phyloP scores from a whole-genome alignment of 768 basidiomycete species.

The Pleurotus cornucopiae region DNA sequence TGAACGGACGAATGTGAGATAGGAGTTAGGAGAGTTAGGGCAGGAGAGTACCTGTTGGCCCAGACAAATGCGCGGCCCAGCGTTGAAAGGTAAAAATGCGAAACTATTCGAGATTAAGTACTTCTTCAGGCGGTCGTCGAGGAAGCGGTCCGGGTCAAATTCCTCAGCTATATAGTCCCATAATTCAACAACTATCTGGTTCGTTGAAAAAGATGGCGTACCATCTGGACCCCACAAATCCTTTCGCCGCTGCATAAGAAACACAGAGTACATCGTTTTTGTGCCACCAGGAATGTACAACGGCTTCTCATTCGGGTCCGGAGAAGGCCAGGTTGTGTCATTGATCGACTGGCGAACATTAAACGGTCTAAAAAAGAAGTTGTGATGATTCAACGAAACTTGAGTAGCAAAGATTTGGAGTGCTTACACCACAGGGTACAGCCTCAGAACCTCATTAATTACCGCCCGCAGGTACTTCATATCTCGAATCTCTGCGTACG shows the following conservation, averaged over 20 bases:
- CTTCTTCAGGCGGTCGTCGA: conserved; percentile 58
- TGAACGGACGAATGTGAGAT: background rate
- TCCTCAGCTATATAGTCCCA: conserved; percentile 40
- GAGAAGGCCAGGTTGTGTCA: conserved; percentile 27
- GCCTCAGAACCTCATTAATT: conserved; percentile 2
- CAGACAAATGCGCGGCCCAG: conserved; percentile 54
- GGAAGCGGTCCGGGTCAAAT: conserved; percentile 71
- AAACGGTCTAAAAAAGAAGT: conserved; percentile 25
- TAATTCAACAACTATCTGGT: too few relatives aligned
- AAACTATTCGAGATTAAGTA: conserved; percentile 62
- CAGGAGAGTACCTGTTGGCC: conserved; percentile 46
- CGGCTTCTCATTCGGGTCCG: conserved; percentile 24
- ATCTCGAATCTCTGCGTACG: conserved; percentile 25
- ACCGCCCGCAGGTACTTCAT: conserved; percentile 7
- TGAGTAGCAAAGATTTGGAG: background rate
- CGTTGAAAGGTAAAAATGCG: conserved; percentile 69
- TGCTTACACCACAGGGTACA: conserved; percentile 39
- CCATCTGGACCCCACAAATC: conserved; percentile 49
- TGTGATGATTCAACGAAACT: background rate
- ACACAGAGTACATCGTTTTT: conserved; percentile 27
- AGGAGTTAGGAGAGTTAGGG: too few relatives aligned
- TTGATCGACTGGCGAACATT: conserved; percentile 25
- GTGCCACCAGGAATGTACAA: conserved; percentile 30
- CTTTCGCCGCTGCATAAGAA: conserved; percentile 32
- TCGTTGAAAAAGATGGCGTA: background rate